Percentiles rank a stretch among this genome's conserved stretches.
These are phyloP conservation scores for Wickerhamomyces sp. DNA, from an alignment of 1,139 yeast species.

Conservation along the genomic window DNA sequence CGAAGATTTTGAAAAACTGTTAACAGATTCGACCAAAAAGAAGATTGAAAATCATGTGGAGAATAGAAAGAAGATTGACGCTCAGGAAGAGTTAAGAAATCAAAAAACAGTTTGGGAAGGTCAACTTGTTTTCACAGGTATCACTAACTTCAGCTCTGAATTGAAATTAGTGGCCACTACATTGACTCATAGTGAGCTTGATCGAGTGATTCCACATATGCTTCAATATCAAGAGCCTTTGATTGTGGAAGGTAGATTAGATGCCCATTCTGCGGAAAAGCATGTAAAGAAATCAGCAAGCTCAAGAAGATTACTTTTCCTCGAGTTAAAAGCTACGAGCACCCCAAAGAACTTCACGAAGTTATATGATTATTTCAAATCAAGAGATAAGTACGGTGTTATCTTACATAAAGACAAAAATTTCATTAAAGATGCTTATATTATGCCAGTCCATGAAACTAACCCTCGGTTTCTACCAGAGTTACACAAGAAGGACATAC, in stretches of 20 bases:
- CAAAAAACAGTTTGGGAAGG: constrained; percentile 50
- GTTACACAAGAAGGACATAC: constrained; percentile 8
- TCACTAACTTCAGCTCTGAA: constrained; percentile 43
- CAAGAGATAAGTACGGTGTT: constrained; percentile 57
- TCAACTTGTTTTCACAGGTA: constrained; percentile 48
- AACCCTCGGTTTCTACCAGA: constrained; percentile 24
- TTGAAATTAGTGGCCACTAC: constrained; percentile 43
- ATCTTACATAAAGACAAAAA: constrained; percentile 40
- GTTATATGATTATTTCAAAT: constrained; percentile 49
- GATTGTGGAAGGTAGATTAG: constrained; percentile 61
- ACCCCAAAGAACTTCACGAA: constrained; percentile 34
- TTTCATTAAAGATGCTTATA: constrained; percentile 62
- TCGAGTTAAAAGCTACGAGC: constrained; percentile 33
- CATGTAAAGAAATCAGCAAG: constrained; percentile 55
- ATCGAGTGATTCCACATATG: constrained; percentile 22
- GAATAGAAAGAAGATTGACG: background rate
- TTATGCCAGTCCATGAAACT: constrained; percentile 37
- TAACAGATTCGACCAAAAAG: constrained; percentile 11
- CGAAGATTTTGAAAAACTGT: constrained; percentile 7
- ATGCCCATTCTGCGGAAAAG: constrained; percentile 46
- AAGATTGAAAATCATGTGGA: constrained; percentile 8
- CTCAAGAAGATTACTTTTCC: constrained; percentile 36
- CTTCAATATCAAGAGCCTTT: constrained; percentile 33
- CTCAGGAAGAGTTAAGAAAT: constrained; percentile 3
- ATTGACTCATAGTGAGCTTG: constrained; percentile 18